A percentile compares a stretch with the other conserved stretches of the same genome.
phyloP scores from a whole-genome alignment of 257 asterid genomes.

The Solanum phureja region DNA sequence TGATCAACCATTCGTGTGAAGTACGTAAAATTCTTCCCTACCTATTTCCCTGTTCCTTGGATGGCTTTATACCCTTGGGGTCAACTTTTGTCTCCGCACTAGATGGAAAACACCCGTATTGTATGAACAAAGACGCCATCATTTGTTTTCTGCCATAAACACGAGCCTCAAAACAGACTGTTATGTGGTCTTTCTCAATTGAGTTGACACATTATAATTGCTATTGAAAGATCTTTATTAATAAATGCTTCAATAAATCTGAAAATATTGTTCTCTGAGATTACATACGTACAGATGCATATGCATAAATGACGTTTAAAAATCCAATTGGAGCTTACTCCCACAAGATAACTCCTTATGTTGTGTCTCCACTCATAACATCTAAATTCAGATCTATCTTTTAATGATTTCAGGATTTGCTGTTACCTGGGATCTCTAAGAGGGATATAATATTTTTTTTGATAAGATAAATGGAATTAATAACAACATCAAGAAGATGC shows the following conservation, averaged over 20 bases:
- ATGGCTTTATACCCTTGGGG: background rate
- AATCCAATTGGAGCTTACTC: background rate
- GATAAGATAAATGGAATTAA: too few species aligned
- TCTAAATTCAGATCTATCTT: background rate
- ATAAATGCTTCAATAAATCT: too few species aligned
- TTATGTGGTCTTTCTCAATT: background rate
- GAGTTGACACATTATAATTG: background rate
- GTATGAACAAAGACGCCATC: background rate
- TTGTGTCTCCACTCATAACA: background rate
- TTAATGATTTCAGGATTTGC: background rate
- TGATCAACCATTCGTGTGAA: conserved; percentile 97
- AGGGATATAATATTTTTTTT: background rate
- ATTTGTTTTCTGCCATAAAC: background rate
- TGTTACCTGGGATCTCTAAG: background rate
- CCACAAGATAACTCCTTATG: background rate
- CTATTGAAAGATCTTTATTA: too few species aligned
- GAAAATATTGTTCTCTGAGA: too few species aligned
- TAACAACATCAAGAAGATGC: too few species aligned
- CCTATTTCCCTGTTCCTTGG: background rate
- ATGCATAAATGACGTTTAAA: background rate
- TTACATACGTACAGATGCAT: background rate
- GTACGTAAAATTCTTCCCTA: conserved; percentile 31
- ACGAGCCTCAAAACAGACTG: background rate
- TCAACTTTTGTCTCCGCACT: background rate
- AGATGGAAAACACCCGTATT: background rate